phyloP scores from a whole-genome alignment of 1,284 basidiomycete genomes.

The Cystobasidium pallidum region DNA sequence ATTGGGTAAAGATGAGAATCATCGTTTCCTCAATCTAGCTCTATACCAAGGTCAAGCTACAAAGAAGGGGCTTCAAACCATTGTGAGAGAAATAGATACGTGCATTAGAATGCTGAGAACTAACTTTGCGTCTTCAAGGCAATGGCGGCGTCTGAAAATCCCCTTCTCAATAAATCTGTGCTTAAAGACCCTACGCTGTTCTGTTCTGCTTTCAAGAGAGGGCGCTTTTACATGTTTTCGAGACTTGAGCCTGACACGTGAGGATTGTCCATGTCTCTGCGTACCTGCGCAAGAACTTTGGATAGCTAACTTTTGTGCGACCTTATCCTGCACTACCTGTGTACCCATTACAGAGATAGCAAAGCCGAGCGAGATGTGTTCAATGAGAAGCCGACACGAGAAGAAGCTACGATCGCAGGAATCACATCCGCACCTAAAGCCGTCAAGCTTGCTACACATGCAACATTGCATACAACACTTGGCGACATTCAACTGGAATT shows the following conservation, averaged over 20 bases:
- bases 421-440: slow-evolving; percentile 63
- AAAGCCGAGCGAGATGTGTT: slow-evolving; percentile 93
- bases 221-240: slow-evolving; percentile 96
- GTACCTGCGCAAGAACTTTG: slow-evolving; percentile 1
- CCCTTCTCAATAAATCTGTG: slow-evolving; percentile 80
- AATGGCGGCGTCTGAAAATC: slow-evolving; percentile 94
- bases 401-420: slow-evolving; percentile 88
- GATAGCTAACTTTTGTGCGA: slow-evolving; percentile 16
- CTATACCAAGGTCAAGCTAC: slow-evolving; percentile 91
- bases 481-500: slow-evolving; percentile 80
- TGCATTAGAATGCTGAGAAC: not conserved
- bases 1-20: slow-evolving; percentile 91
- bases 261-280: slow-evolving; percentile 56
- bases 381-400: slow-evolving; percentile 95
- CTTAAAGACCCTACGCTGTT: slow-evolving; percentile 88
- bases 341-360: slow-evolving; percentile 66
- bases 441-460: slow-evolving; percentile 68
- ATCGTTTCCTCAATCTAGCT: slow-evolving; percentile 84
- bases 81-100: slow-evolving; percentile 62
- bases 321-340: slow-evolving; percentile 5
- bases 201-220: slow-evolving; percentile 88
- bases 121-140: slow-evolving; percentile 64
- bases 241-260: slow-evolving; percentile 81
- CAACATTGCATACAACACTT: slow-evolving; percentile 90
- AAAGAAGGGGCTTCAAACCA: slow-evolving; percentile 80